phyloP scores from a whole-genome alignment of 2,329 filamentous ascomycete species.

The Aspergillus persii region DNA sequence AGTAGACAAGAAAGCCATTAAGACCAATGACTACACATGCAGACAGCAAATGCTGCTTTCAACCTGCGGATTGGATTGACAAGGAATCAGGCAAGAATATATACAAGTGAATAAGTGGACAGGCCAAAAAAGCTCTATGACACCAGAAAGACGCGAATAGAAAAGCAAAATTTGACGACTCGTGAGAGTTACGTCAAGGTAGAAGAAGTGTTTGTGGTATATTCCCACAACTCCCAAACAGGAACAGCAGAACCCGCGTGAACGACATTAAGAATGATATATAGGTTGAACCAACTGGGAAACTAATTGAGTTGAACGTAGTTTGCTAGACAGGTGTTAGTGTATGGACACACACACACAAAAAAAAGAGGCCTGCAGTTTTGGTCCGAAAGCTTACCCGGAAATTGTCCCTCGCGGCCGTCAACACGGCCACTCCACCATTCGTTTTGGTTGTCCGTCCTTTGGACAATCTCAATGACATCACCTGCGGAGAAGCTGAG shows the following conservation, averaged over 20 bases:
- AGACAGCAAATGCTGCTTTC: not conserved
- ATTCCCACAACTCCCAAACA: conserved; percentile 2
- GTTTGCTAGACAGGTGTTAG: conserved; percentile 30
- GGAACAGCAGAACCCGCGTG: not conserved
- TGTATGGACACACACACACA: not conserved
- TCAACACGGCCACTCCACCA: conserved; percentile 90
- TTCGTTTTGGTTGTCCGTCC: conserved; percentile 89
- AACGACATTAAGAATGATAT: conserved; percentile 7
- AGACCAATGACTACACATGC: not conserved
- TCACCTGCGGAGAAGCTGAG: conserved; percentile 87
- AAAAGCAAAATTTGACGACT: not conserved
- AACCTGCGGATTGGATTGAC: not conserved
- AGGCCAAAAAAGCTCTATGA: not conserved
- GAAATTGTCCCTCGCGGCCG: conserved; percentile 86
- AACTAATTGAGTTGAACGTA: conserved; percentile 36
- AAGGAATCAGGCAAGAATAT: not conserved
- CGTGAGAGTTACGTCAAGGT: not conserved
- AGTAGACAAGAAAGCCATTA: not conserved
- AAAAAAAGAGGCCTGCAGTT: not conserved
- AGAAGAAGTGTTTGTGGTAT: not conserved
- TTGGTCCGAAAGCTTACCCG: conserved; percentile 61
- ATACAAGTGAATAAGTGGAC: conserved; percentile 1
- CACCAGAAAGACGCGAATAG: not conserved
- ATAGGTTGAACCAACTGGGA: conserved; percentile 5
- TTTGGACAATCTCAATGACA: conserved; percentile 78